These are phyloP conservation scores for Aspergillus haitiensis DNA, from an alignment of 495 filamentous ascomycete genomes.

Conservation along the genomic window DNA sequence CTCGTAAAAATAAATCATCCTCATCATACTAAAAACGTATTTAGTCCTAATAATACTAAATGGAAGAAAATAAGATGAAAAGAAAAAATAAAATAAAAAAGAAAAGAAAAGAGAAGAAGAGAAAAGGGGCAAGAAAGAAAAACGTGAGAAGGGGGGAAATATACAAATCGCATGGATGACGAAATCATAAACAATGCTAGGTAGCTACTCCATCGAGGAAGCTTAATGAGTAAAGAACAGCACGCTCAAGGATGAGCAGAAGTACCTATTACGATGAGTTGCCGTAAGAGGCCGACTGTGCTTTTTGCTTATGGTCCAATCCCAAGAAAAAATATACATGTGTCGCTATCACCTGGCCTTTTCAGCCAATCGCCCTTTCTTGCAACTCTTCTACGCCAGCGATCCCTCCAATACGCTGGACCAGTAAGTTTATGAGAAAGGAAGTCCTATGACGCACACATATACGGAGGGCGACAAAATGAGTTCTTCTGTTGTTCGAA, in stretches of 20 bases:
- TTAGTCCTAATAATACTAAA: not conserved
- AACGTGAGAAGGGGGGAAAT: not conserved
- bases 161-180: not conserved
- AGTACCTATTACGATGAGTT: not conserved
- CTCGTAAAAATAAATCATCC: not conserved
- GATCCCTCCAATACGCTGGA: not conserved
- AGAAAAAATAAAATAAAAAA: too few relatives aligned
- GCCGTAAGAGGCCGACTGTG: not conserved
- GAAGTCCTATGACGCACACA: constrained; percentile 2
- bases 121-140: not conserved
- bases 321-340: not conserved
- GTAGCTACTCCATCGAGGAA: too few relatives aligned
- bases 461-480: not conserved
- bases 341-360: not conserved
- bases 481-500: not conserved
- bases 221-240: not conserved
- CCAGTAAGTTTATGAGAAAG: not conserved
- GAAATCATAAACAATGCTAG: not conserved
- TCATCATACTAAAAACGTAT: too few relatives aligned
- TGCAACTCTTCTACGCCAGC: not conserved
- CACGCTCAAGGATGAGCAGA: not conserved
- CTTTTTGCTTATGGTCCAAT: not conserved
- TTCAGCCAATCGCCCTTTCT: constrained; percentile 2
- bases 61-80: not conserved
- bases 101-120: too few relatives aligned